These are phyloP conservation scores for Claviceps africana DNA, from an alignment of 2,329 filamentous ascomycete genomes.

Conservation along the genomic window DNA sequence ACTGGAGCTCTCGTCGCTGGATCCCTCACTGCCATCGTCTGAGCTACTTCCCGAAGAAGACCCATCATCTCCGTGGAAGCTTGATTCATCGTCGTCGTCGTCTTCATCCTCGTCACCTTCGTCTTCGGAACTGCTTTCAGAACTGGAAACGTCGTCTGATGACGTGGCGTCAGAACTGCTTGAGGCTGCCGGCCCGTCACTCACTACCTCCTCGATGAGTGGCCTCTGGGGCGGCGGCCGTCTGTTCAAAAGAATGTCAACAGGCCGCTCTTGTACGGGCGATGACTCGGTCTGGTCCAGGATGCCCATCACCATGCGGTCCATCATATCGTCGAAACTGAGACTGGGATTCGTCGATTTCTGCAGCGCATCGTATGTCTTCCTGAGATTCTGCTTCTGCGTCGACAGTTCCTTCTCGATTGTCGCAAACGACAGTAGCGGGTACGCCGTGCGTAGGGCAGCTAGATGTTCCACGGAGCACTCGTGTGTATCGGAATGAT, in stretches of 20 bases:
- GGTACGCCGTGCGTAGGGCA: slow-evolving; percentile 30
- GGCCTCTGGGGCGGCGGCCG: slow-evolving; percentile 9
- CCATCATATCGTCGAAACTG: slow-evolving; percentile 20
- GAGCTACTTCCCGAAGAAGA: background rate
- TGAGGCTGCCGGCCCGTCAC: background rate
- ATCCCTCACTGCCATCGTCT: slow-evolving; percentile 8
- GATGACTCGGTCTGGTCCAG: slow-evolving; percentile 3
- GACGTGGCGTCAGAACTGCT: slow-evolving; percentile 8
- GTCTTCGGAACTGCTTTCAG: background rate
- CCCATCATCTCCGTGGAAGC: background rate
- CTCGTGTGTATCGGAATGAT: slow-evolving; percentile 8
- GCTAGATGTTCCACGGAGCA: slow-evolving; percentile 18
- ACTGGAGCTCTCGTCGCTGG: slow-evolving; percentile 10
- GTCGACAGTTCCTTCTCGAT: slow-evolving; percentile 23
- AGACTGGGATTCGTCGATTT: slow-evolving; percentile 18
- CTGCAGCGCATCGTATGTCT: slow-evolving; percentile 24
- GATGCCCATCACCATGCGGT: slow-evolving; percentile 12
- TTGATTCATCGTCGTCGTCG: background rate
- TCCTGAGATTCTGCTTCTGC: slow-evolving; percentile 21
- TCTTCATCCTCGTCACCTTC: background rate
- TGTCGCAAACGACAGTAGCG: slow-evolving; percentile 20
- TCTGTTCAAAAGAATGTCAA: background rate
- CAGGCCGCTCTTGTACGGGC: background rate
- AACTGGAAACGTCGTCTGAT: background rate
- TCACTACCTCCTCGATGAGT: slow-evolving; percentile 15